A percentile compares a stretch with the other conserved stretches of the same genome.
These are phyloP conservation scores for Sphagnum fallax DNA, from an alignment of 228 moss, liverwort and hornwort species.

Conservation along the genomic window DNA sequence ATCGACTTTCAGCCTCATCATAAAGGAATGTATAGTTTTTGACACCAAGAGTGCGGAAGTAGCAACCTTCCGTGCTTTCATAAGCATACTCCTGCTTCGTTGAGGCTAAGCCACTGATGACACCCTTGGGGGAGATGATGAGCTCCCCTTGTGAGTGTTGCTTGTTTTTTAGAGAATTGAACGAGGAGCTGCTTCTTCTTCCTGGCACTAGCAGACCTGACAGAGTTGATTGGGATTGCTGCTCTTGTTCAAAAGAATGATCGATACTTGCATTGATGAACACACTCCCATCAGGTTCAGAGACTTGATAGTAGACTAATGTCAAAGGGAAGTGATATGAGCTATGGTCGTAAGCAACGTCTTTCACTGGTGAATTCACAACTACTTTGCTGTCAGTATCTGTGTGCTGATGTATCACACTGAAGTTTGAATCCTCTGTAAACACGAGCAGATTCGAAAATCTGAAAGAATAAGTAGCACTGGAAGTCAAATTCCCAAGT, in stretches of 20 bases:
- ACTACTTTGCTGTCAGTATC: constrained; percentile 23
- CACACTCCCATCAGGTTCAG: constrained; percentile 7
- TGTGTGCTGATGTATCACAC: constrained; percentile 31
- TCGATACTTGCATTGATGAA: constrained; percentile 21
- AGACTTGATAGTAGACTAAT: constrained; percentile 10
- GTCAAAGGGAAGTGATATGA: constrained; percentile 47
- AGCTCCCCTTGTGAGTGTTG: constrained; percentile 44
- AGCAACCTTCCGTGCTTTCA: constrained; percentile 54
- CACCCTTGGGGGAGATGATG: constrained; percentile 22
- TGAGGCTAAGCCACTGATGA: constrained; percentile 26
- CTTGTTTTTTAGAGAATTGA: constrained; percentile 43
- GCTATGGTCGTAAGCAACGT: constrained; percentile 23
- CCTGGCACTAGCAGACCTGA: not conserved
- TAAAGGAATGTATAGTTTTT: constrained; percentile 36
- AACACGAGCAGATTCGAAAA: constrained; percentile 29
- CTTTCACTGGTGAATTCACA: constrained; percentile 29
- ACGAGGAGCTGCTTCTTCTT: constrained; percentile 15
- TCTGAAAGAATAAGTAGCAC: constrained; percentile 13
- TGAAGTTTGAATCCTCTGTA: constrained; percentile 13
- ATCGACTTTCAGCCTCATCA: constrained; percentile 38
- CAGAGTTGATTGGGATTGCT: constrained; percentile 17
- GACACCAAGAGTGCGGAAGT: constrained; percentile 36
- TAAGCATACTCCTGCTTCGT: constrained; percentile 36
- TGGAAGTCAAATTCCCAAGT: constrained; percentile 58
- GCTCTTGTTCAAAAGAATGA: constrained; percentile 45